A percentile compares a stretch with the other conserved stretches of the same genome.
These are phyloP conservation scores for Phytophthora lateralis DNA, from an alignment of 352 stramenopile genomes.

Conservation along the genomic window DNA sequence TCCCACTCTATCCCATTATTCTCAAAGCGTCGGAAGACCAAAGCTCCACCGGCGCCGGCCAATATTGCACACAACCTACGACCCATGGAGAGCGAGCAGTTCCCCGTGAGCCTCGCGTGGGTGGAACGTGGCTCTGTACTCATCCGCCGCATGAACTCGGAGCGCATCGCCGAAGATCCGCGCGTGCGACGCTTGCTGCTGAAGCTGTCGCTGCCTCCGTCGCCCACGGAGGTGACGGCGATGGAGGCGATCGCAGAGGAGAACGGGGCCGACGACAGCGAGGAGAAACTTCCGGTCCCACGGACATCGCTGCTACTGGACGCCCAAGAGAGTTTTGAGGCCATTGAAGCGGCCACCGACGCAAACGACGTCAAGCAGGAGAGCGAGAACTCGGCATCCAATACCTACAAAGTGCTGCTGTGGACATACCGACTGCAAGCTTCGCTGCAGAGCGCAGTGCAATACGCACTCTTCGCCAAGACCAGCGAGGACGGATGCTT, in stretches of 20 bases:
- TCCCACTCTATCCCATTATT: conserved; percentile 19
- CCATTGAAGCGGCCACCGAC: conserved; percentile 65
- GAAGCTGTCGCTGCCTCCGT: conserved; percentile 32
- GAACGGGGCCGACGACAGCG: conserved; percentile 12
- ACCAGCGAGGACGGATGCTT: conserved; percentile 84
- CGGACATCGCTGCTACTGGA: conserved; percentile 36
- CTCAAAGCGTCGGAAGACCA: not conserved
- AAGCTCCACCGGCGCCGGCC: not conserved
- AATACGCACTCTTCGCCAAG: conserved; percentile 81
- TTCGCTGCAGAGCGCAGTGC: conserved; percentile 72
- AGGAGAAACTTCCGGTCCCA: conserved; percentile 42
- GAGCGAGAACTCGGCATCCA: conserved; percentile 73
- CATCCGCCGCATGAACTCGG: conserved; percentile 89
- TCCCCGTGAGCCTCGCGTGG: conserved; percentile 66
- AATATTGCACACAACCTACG: not conserved
- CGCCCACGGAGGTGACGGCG: conserved; percentile 23
- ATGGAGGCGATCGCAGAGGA: conserved; percentile 42
- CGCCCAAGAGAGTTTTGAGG: conserved; percentile 65
- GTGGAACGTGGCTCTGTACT: conserved; percentile 83
- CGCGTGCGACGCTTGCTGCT: conserved; percentile 72
- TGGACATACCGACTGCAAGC: conserved; percentile 84
- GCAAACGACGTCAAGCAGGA: conserved; percentile 69
- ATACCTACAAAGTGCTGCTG: conserved; percentile 72
- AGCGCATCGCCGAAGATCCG: conserved; percentile 85
- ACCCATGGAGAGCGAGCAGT: conserved; percentile 24